Percentiles rank a stretch among this genome's conserved stretches.
Evolutionary conservation across 1,139 yeast species (phyloP).

Genomic region (Candida sanyaensis): DNA sequence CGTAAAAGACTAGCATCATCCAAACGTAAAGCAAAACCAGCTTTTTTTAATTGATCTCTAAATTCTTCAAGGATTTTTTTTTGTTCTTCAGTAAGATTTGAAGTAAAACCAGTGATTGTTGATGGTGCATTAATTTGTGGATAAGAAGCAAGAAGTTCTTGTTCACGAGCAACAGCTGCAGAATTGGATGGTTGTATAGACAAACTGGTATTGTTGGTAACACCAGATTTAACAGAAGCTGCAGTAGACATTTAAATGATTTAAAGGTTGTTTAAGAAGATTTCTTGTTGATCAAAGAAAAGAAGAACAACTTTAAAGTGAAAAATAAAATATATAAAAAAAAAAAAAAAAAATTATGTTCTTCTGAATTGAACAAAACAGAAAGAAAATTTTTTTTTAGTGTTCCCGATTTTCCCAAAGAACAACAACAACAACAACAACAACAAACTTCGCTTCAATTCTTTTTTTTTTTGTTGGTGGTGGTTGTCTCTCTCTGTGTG

Average conservation of each 20-base stretch:
- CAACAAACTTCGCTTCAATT: too few relatives aligned
- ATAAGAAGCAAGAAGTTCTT: conserved; percentile 49
- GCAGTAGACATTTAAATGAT: background rate
- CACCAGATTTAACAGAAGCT: background rate
- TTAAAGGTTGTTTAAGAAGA: too few relatives aligned
- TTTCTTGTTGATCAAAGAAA: background rate
- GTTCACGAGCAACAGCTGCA: conserved; percentile 15
- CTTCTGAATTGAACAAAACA: too few relatives aligned
- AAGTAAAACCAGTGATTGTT: conserved; percentile 74
- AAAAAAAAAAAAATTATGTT: too few relatives aligned
- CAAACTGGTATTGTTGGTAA: background rate
- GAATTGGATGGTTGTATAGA: conserved; percentile 1
- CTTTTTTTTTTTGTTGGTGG: too few relatives aligned
- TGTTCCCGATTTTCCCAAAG: too few relatives aligned
- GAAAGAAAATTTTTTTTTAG: too few relatives aligned
- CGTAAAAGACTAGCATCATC: conserved; percentile 91
- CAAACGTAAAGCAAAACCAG: conserved; percentile 71
- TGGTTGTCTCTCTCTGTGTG: too few relatives aligned
- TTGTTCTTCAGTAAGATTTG: conserved; percentile 74
- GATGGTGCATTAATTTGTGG: conserved; percentile 71
- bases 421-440: too few relatives aligned
- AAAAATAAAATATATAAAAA: too few relatives aligned
- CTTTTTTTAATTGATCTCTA: conserved; percentile 56
- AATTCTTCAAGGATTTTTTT: conserved; percentile 58
- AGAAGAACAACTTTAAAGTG: background rate